Evolutionary conservation across 192 early-diverging fungal genomes (phyloP).

Genomic region (Backusella sp.): DNA sequence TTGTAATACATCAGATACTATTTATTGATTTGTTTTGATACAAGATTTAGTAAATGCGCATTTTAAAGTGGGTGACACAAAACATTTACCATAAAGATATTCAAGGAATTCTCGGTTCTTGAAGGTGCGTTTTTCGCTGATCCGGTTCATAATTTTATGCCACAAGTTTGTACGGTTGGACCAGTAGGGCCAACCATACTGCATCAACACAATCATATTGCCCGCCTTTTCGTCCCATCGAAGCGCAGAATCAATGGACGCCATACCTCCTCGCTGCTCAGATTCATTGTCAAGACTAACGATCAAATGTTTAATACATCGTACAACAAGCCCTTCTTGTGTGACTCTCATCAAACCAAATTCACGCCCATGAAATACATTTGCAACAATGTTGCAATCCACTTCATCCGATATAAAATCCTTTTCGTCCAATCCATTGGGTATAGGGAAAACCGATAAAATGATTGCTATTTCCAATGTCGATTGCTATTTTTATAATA

Average conservation of each 20-base stretch:
- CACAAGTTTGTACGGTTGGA: constrained; percentile 25
- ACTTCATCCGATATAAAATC: constrained; percentile 34
- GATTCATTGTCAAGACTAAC: constrained; percentile 33
- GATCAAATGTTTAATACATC: constrained; percentile 38
- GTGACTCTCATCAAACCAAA: constrained; percentile 36
- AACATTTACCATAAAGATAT: constrained; percentile 30
- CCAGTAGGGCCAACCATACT: constrained; percentile 40
- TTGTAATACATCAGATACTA: constrained; percentile 31
- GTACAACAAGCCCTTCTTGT: constrained; percentile 30
- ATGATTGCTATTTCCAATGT: constrained; percentile 38
- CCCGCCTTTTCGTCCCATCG: constrained; percentile 37
- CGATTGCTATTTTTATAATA: constrained; percentile 23
- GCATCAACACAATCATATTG: constrained; percentile 35
- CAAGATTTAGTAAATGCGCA: not conserved
- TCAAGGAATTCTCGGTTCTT: constrained; percentile 36
- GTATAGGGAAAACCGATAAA: constrained; percentile 34
- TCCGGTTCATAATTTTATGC: constrained; percentile 30
- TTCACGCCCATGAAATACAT: constrained; percentile 26
- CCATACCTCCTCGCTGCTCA: constrained; percentile 29
- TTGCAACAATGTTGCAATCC: constrained; percentile 22
- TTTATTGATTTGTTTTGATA: not conserved
- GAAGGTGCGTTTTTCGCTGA: constrained; percentile 31
- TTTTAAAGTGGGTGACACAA: not conserved
- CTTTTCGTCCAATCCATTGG: constrained; percentile 23
- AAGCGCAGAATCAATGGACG: constrained; percentile 35